Evolutionary conservation across 495 filamentous ascomycete genomes (phyloP).

Genomic region (Schizothecium vesticola): DNA sequence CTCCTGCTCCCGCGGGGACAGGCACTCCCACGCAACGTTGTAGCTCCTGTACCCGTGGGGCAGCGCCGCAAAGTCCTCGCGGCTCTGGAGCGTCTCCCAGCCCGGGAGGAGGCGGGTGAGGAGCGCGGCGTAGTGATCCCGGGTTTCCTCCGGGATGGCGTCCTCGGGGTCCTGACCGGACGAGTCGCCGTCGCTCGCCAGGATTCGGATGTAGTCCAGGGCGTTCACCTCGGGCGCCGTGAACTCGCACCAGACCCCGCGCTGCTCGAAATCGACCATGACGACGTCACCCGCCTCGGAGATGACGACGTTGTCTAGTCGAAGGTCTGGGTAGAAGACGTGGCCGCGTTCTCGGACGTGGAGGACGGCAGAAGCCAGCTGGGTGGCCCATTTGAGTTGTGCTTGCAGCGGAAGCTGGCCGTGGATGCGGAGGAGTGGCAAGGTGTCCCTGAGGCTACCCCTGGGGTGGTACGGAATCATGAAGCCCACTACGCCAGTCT

Average conservation of each 20-base stretch:
- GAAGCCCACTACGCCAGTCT: slow-evolving; percentile 43
- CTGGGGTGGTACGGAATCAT: slow-evolving; percentile 37
- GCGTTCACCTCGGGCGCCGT: slow-evolving; percentile 46
- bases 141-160: slow-evolving; percentile 26
- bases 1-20: slow-evolving; percentile 40
- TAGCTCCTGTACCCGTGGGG: slow-evolving; percentile 36
- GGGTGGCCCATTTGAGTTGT: slow-evolving; percentile 41
- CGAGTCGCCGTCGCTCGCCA: slow-evolving; percentile 24
- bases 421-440: slow-evolving; percentile 40
- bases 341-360: slow-evolving; percentile 32
- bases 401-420: slow-evolving; percentile 27
- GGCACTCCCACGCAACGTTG: slow-evolving; percentile 43
- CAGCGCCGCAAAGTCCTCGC: slow-evolving; percentile 28
- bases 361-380: slow-evolving; percentile 38
- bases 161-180: slow-evolving; percentile 15
- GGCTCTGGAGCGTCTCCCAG: slow-evolving; percentile 31
- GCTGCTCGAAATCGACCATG: slow-evolving; percentile 51
- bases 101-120: slow-evolving; percentile 34
- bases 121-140: slow-evolving; percentile 28
- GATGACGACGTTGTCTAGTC: slow-evolving; percentile 45
- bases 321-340: slow-evolving; percentile 46
- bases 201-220: slow-evolving; percentile 40
- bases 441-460: slow-evolving; percentile 39
- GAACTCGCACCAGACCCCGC: slow-evolving; percentile 48
- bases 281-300: slow-evolving; percentile 35